Percentiles rank a stretch among this genome's conserved stretches.
Conservation (phyloP, 1,284 basidiomycete species). For the Apiotrichum akiyoshidainum region DNA sequence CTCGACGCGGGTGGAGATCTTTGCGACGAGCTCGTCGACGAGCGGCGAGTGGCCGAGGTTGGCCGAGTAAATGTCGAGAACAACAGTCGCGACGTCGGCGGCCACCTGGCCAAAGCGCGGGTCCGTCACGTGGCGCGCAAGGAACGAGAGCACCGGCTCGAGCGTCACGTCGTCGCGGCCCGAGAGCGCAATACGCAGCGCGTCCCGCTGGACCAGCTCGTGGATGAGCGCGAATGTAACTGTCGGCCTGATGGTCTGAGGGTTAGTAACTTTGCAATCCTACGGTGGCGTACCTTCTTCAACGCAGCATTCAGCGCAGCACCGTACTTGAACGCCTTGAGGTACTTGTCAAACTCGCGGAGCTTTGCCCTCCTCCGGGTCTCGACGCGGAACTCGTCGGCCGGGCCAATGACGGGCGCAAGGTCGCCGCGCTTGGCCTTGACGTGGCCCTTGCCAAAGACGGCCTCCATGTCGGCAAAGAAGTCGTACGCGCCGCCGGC, state of each 20-base stretch:
- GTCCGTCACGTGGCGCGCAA: constrained; percentile 82
- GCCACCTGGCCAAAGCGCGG: constrained; percentile 87
- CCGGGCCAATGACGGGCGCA: constrained; percentile 55
- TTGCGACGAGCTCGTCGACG: constrained; percentile 81
- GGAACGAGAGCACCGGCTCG: constrained; percentile 81
- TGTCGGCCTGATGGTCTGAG: constrained; percentile 63
- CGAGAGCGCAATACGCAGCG: constrained; percentile 75
- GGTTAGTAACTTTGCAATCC: not conserved
- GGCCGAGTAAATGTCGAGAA: constrained; percentile 88
- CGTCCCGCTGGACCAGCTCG: constrained; percentile 90
- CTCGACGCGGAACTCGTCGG: constrained; percentile 72
- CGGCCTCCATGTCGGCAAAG: constrained; percentile 61
- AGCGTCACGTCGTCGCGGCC: constrained; percentile 92
- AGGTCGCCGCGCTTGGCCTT: constrained; percentile 57
- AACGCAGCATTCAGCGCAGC: constrained; percentile 89
- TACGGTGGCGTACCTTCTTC: constrained; percentile 60
- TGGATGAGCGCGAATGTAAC: constrained; percentile 88
- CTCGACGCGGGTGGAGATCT: constrained; percentile 75
- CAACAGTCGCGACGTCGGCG: constrained; percentile 73
- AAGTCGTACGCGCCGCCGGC: constrained; percentile 67
- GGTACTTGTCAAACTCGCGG: constrained; percentile 80
- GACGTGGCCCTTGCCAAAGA: constrained; percentile 60
- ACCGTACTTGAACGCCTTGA: constrained; percentile 92
- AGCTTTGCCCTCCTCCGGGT: constrained; percentile 69
- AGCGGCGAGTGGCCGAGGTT: constrained; percentile 90